Evolutionary conservation across 2,329 filamentous ascomycete species (phyloP).

Genomic region (Fusarium newnesense): DNA sequence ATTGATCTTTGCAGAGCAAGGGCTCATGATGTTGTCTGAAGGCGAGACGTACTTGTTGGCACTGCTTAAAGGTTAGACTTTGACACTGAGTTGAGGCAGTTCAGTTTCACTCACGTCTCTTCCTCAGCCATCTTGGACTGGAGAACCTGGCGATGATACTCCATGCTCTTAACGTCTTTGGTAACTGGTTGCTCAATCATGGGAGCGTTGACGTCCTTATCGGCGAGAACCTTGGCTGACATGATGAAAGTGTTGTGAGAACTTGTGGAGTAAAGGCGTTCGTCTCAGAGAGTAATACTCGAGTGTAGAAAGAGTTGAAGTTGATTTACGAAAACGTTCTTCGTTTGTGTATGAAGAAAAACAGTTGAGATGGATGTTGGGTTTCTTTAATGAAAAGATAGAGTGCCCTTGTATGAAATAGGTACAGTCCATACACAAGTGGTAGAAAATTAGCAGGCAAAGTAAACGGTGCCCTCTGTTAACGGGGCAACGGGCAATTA

Average conservation of each 20-base stretch:
- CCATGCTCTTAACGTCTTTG: conserved; percentile 73
- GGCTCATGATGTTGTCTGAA: conserved; percentile 90
- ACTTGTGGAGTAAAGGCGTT: not conserved
- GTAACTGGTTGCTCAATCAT: conserved; percentile 50
- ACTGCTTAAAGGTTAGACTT: conserved; percentile 41
- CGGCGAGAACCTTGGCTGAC: conserved; percentile 69
- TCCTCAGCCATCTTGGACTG: conserved; percentile 74
- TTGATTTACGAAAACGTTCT: conserved; percentile 6
- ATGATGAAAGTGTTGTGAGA: conserved; percentile 51
- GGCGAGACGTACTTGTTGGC: conserved; percentile 77
- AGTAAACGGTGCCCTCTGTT: conserved; percentile 41
- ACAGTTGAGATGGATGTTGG: conserved; percentile 13
- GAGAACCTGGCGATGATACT: conserved; percentile 81
- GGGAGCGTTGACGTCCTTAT: conserved; percentile 73
- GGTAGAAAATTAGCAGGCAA: conserved; percentile 27
- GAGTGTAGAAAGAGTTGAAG: not conserved
- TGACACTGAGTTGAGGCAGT: not conserved
- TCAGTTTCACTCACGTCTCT: conserved; percentile 63
- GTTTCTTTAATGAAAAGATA: conserved; percentile 29
- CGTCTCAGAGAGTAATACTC: not conserved
- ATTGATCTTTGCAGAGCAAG: conserved; percentile 83
- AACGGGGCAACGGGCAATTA: conserved; percentile 40
- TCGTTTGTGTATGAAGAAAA: conserved; percentile 13
- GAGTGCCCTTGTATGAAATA: conserved; percentile 21
- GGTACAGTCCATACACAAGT: conserved; percentile 20